Conservation (phyloP, 306 rosid species). For the Fragaria vesca region DNA sequence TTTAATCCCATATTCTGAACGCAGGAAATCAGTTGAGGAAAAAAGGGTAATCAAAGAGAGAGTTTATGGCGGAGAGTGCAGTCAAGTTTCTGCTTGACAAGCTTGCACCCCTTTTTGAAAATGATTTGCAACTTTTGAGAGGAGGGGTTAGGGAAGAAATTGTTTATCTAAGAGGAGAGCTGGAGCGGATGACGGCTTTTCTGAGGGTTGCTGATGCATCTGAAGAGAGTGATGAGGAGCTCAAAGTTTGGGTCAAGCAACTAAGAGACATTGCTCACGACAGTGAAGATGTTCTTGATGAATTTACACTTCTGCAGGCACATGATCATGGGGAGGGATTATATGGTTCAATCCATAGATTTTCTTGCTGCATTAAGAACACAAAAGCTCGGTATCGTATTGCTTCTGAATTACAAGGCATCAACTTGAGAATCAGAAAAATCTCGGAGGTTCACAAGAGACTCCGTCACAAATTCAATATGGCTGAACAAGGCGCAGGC, state of each 20-base stretch:
- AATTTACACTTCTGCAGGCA: conserved; percentile 20
- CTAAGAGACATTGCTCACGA: conserved; percentile 32
- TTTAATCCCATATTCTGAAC: neutral
- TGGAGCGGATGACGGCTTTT: conserved; percentile 30
- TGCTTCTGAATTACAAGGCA: conserved; percentile 18
- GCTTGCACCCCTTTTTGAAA: conserved; percentile 33
- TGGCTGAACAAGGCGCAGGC: conserved; percentile 25
- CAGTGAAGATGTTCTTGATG: conserved; percentile 38
- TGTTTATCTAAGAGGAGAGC: conserved; percentile 15
- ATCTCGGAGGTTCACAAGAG: conserved; percentile 12
- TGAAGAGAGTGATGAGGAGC: conserved; percentile 27
- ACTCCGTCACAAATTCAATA: conserved; percentile 8
- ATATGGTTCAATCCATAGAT: conserved; percentile 7
- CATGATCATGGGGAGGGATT: conserved; percentile 15
- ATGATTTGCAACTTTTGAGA: conserved; percentile 37
- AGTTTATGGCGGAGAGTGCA: conserved; percentile 46
- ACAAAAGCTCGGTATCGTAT: conserved; percentile 19
- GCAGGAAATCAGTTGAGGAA: neutral
- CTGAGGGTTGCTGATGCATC: conserved; percentile 28
- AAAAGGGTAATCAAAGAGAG: conserved; percentile 1
- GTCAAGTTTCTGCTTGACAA: conserved; percentile 43
- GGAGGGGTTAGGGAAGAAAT: conserved; percentile 43
- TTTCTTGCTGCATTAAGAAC: conserved; percentile 22
- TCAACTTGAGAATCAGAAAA: conserved; percentile 19
- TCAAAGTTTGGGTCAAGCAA: conserved; percentile 35